phyloP scores from a whole-genome alignment of 169 alveolate species.

The Cryptosporidium felis region DNA sequence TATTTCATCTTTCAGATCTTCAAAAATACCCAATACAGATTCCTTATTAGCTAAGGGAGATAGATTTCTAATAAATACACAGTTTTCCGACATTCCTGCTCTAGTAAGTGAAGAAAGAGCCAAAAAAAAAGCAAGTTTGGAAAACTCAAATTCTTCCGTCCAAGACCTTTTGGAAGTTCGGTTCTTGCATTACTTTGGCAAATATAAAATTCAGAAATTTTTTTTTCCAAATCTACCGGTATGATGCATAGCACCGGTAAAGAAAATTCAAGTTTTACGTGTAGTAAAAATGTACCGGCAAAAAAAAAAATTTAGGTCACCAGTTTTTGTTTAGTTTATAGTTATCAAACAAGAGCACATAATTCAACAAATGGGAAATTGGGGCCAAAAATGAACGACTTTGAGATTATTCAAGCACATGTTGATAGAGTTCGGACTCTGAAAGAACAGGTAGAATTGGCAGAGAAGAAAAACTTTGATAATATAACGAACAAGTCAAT shows the following conservation, averaged over 20 bases:
- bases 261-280: not conserved
- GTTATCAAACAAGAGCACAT: not conserved
- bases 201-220: not conserved
- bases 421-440: not conserved
- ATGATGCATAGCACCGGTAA: slow-evolving; percentile 10
- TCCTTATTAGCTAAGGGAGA: slow-evolving; percentile 58
- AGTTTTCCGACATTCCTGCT: not conserved
- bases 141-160: no score
- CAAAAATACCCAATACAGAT: slow-evolving; percentile 29
- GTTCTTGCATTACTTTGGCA: no score
- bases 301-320: no score
- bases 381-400: slow-evolving; percentile 53
- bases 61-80: slow-evolving; percentile 49
- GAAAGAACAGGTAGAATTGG: slow-evolving; percentile 4
- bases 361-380: not conserved
- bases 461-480: not conserved
- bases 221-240: not conserved
- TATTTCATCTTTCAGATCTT: slow-evolving; percentile 33
- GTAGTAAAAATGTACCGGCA: slow-evolving; percentile 10
- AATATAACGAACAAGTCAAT: not conserved
- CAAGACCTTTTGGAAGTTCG: no score
- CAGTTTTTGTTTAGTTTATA: no score
- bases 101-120: not conserved
- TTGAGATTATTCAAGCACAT: slow-evolving; percentile 7
- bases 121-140: no score